Evolutionary conservation across 352 stramenopile species (phyloP).

Genomic region (Phytophthora brassicae): DNA sequence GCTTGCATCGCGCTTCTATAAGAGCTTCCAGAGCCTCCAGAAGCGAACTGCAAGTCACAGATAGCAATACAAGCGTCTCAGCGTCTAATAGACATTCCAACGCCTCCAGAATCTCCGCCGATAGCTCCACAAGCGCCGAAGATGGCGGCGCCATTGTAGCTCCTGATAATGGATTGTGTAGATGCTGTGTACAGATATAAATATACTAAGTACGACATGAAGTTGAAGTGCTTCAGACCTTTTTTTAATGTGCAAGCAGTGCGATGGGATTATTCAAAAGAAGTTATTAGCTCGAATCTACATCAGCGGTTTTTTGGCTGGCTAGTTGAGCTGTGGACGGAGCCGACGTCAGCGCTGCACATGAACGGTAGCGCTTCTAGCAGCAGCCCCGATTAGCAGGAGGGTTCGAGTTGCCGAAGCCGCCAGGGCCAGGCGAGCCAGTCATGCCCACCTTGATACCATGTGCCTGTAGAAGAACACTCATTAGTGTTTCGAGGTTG

Average conservation of each 20-base stretch:
- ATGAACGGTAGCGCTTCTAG: slow-evolving; percentile 40
- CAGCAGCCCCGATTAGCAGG: slow-evolving; percentile 76
- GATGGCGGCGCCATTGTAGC: slow-evolving; percentile 1
- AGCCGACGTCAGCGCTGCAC: not conserved
- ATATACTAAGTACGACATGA: not conserved
- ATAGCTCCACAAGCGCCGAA: slow-evolving; percentile 31
- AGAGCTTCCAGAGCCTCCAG: slow-evolving; percentile 3
- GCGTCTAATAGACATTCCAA: slow-evolving; percentile 40
- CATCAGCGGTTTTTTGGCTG: slow-evolving; percentile 13
- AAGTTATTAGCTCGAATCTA: slow-evolving; percentile 21
- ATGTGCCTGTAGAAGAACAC: slow-evolving; percentile 53
- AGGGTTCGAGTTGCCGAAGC: slow-evolving; percentile 78
- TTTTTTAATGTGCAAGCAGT: not conserved
- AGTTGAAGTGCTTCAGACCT: not conserved
- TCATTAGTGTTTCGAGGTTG: not conserved
- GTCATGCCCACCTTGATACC: slow-evolving; percentile 91
- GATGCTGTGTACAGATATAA: not conserved
- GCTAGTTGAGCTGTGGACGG: no score
- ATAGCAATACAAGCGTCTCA: slow-evolving; percentile 44
- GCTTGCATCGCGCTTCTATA: slow-evolving; percentile 55
- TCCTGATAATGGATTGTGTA: slow-evolving; percentile 17
- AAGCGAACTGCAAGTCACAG: slow-evolving; percentile 24
- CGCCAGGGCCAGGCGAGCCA: slow-evolving; percentile 68
- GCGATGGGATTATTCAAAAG: not conserved
- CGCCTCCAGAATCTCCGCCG: slow-evolving; percentile 39